Conservation (phyloP, 2,329 filamentous ascomycete genomes). For the Aciculosporium take region DNA sequence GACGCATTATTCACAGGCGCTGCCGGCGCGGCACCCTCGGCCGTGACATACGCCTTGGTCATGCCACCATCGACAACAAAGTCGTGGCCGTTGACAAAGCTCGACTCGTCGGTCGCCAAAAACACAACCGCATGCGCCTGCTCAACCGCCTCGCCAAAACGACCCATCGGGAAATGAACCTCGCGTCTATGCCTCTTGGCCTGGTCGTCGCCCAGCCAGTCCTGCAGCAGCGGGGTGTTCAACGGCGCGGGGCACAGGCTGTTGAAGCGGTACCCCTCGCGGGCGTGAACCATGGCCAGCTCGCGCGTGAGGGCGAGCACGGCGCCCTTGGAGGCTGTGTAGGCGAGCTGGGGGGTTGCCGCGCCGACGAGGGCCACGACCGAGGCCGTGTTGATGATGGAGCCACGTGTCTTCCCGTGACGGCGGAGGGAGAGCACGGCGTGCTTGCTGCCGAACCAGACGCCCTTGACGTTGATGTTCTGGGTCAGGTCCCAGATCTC, state of each 20-base stretch:
- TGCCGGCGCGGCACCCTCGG: slow-evolving; percentile 41
- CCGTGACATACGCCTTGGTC: slow-evolving; percentile 76
- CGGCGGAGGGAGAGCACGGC: slow-evolving; percentile 69
- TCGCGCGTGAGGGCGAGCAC: slow-evolving; percentile 83
- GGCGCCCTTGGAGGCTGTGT: slow-evolving; percentile 87
- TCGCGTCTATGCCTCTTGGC: slow-evolving; percentile 71
- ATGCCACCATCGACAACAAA: slow-evolving; percentile 94
- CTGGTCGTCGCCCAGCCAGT: slow-evolving; percentile 81
- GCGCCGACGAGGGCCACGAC: slow-evolving; percentile 79
- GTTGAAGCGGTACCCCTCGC: slow-evolving; percentile 83
- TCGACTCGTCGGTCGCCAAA: slow-evolving; percentile 73
- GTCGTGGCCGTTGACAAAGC: slow-evolving; percentile 81
- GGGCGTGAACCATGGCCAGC: slow-evolving; percentile 79
- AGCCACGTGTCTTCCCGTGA: slow-evolving; percentile 63
- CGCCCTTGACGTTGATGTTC: slow-evolving; percentile 91
- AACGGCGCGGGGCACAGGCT: slow-evolving; percentile 78
- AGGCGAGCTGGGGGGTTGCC: slow-evolving; percentile 79
- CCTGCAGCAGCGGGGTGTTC: slow-evolving; percentile 82
- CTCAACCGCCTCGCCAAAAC: slow-evolving; percentile 88
- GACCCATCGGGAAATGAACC: slow-evolving; percentile 75
- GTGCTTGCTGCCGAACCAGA: slow-evolving; percentile 95
- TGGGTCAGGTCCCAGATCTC: slow-evolving; percentile 90
- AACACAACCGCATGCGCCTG: slow-evolving; percentile 84
- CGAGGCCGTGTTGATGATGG: slow-evolving; percentile 84
- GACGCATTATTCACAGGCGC: slow-evolving; percentile 47